Percentiles rank a stretch among this genome's conserved stretches.
Evolutionary conservation across 75 land plant species (phyloP).

Genomic region (Sequoia sempervirens): DNA sequence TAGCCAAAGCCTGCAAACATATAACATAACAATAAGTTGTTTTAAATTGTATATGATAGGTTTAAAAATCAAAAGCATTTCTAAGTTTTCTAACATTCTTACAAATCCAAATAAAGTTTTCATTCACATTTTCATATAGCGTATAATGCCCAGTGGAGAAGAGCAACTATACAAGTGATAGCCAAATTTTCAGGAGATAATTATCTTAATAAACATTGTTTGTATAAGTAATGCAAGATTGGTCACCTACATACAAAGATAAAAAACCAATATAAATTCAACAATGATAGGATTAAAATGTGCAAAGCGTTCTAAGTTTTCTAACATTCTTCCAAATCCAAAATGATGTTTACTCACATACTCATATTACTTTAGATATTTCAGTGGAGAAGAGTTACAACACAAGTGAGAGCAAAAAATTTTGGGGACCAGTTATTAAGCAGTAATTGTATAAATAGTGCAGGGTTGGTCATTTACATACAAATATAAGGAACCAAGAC

Average conservation of each 20-base stretch:
- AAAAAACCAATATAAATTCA: neutral
- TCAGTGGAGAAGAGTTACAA: neutral
- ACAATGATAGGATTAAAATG: neutral
- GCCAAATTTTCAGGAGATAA: neutral
- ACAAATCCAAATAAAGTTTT: neutral
- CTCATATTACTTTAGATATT: neutral
- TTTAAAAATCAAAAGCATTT: neutral
- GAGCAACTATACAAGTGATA: neutral
- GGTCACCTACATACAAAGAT: neutral
- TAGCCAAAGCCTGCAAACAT: conserved; percentile 69
- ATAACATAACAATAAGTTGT: neutral
- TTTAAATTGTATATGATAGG: neutral
- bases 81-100: neutral
- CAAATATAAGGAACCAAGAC: neutral
- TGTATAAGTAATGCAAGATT: neutral
- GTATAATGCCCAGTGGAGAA: neutral
- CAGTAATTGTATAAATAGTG: neutral
- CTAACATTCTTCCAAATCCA: neutral
- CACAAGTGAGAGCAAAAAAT: neutral
- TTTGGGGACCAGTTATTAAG: neutral
- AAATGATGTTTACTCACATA: neutral
- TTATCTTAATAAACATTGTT: neutral
- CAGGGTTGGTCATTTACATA: neutral
- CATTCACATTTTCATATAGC: neutral
- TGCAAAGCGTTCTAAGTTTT: neutral